A percentile compares a stretch with the other conserved stretches of the same genome.
phyloP scores from a whole-genome alignment of 2,329 filamentous ascomycete species.

The Calcarisporium arbuscula region DNA sequence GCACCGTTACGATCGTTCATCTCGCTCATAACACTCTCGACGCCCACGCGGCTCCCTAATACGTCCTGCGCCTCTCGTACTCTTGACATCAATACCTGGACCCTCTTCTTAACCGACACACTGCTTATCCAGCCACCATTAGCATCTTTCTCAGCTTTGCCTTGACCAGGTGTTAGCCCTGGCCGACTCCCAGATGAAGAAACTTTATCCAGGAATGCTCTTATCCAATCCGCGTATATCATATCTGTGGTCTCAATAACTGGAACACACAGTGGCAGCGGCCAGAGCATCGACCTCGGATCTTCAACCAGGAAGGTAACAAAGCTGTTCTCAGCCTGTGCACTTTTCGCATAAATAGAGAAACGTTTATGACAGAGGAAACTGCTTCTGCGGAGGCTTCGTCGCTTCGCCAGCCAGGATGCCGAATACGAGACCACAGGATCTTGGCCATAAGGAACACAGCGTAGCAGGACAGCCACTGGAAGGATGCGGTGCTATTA shows the following conservation, averaged over 20 bases:
- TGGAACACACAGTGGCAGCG: slow-evolving; percentile 4
- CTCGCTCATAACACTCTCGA: slow-evolving; percentile 1
- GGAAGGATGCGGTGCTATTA: not conserved
- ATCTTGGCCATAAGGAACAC: slow-evolving; percentile 2
- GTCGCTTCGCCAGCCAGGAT: slow-evolving; percentile 3
- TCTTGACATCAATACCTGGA: slow-evolving; percentile 1
- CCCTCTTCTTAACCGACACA: not conserved
- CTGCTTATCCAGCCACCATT: not conserved
- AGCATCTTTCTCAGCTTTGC: not conserved
- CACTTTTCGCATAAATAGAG: slow-evolving; percentile 1
- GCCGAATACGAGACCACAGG: not conserved
- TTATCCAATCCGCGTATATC: slow-evolving; percentile 6
- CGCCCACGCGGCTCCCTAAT: slow-evolving; percentile 1
- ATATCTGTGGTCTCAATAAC: slow-evolving; percentile 6
- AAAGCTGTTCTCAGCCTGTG: not conserved
- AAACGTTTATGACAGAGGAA: slow-evolving; percentile 1
- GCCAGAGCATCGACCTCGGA: slow-evolving; percentile 8
- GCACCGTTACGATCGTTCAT: no score
- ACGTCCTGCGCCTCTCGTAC: slow-evolving; percentile 1
- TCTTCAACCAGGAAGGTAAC: not conserved
- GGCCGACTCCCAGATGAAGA: not conserved
- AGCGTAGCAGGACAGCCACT: slow-evolving; percentile 2
- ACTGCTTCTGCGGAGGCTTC: not conserved
- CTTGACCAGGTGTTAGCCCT: not conserved
- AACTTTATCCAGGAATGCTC: slow-evolving; percentile 4